phyloP scores from a whole-genome alignment of 768 basidiomycete species.

The Trametes cubensis region DNA sequence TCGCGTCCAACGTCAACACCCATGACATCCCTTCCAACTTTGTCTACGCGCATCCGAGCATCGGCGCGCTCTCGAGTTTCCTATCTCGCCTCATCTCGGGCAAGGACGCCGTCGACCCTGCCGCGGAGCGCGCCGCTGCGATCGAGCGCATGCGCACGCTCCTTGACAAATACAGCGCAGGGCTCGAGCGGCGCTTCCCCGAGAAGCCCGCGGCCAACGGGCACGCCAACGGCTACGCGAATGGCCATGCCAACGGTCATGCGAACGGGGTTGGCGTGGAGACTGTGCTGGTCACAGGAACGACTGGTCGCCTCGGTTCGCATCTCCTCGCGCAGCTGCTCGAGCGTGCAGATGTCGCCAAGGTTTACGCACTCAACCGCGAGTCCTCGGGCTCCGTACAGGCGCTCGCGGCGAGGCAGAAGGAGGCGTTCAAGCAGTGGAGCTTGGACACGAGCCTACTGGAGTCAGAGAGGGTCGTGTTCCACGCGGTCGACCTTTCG shows the following conservation, averaged over 20 bases:
- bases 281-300: slow-evolving; percentile 37
- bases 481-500: slow-evolving; percentile 27
- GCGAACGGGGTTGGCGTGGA: not conserved
- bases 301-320: slow-evolving; percentile 36
- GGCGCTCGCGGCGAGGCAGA: slow-evolving; percentile 17
- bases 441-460: slow-evolving; percentile 19
- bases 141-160: slow-evolving; percentile 23
- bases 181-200: slow-evolving; percentile 12
- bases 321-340: slow-evolving; percentile 32
- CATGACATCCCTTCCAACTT: slow-evolving; percentile 26
- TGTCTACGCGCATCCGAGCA: slow-evolving; percentile 29
- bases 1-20: slow-evolving; percentile 9
- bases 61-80: slow-evolving; percentile 19
- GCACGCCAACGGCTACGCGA: slow-evolving; percentile 11
- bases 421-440: slow-evolving; percentile 21
- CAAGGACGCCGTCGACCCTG: slow-evolving; percentile 1
- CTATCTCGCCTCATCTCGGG: slow-evolving; percentile 10
- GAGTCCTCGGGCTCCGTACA: slow-evolving; percentile 9
- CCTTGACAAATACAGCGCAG: slow-evolving; percentile 24
- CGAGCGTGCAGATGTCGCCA: slow-evolving; percentile 17
- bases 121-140: slow-evolving; percentile 5
- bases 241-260: not conserved
- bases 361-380: slow-evolving; percentile 32
- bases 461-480: slow-evolving; percentile 20
- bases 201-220: slow-evolving; percentile 9